phyloP scores from a whole-genome alignment of 441 rosid genomes.

The Capsella rubella region DNA sequence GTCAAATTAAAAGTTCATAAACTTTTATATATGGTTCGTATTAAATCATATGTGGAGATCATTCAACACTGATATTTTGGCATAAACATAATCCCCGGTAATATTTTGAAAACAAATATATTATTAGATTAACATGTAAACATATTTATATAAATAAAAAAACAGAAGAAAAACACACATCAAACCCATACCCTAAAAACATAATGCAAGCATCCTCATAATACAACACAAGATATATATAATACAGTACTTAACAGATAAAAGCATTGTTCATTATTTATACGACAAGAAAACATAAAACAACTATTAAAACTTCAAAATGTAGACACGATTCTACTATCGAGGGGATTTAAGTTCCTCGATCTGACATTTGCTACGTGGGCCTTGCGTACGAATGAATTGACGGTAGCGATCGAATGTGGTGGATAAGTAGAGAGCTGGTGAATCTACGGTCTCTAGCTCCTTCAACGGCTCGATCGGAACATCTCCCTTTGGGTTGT shows the following conservation, averaged over 20 bases:
- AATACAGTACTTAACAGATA: not conserved
- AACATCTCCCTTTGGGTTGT: slow-evolving; percentile 82
- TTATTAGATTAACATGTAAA: slow-evolving; percentile 1
- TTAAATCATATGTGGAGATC: too few relatives aligned
- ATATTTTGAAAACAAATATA: not conserved
- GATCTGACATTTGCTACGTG: slow-evolving; percentile 79
- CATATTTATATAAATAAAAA: too few relatives aligned
- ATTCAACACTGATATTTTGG: too few relatives aligned
- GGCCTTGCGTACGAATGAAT: slow-evolving; percentile 74
- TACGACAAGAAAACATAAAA: slow-evolving; percentile 4
- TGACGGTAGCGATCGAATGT: slow-evolving; percentile 80
- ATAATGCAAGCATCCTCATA: not conserved
- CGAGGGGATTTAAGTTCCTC: slow-evolving; percentile 65
- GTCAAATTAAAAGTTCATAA: too few relatives aligned
- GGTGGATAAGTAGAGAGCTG: slow-evolving; percentile 67
- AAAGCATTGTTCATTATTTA: slow-evolving; percentile 19
- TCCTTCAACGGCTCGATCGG: slow-evolving; percentile 70
- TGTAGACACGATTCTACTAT: slow-evolving; percentile 29
- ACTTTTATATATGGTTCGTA: too few relatives aligned
- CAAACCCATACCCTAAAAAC: slow-evolving; percentile 4
- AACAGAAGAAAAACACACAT: not conserved
- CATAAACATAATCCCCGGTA: not conserved
- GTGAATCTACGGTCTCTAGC: slow-evolving; percentile 58
- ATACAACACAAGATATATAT: not conserved
- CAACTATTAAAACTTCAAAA: not conserved